Evolutionary conservation across 345 rosid species (phyloP), one percentile per base, ranked within the genome.

Genomic region (Clarkia xantiana): DNA sequence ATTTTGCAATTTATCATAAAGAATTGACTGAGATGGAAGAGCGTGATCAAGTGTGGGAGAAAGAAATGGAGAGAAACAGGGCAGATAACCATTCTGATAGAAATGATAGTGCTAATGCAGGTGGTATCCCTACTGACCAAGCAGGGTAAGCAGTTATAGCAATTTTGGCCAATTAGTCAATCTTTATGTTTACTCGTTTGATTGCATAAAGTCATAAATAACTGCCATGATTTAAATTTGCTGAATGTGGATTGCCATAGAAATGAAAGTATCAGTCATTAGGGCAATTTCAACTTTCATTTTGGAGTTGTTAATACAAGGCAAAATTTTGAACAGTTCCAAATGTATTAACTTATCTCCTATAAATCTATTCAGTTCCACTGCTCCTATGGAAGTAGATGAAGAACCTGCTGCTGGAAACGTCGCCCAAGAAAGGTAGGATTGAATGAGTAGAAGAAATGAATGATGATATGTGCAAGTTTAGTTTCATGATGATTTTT

Each of bases 1-100:
- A 91, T 69, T 91, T 91, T 69, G 98, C 98, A 22, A 86, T 86
- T 66, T 91, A 91, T 64, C 98, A 91, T 59, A 80, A 78, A 77
- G 98, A 91, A 62, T 61, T 91, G 68, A 78, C 85, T 14, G 96
- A 91, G 50, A 91, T 91, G 98, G 98, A 86, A 44, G 90, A 80
- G 42, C 87, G 98, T 8, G 98, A 91, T 64, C 77, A 81, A 67
- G 85, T 76, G 66, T 62, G 81, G 63, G 79, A 67, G 61, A 76
- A 71, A 66, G 98, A 91, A 69, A 62, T 54, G 45, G 87, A 67
- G 54, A 76, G 70, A 58, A 76, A 76, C 53, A 60, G 46, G 47
- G 70, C 78, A 46, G 82, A 66, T 47, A 68, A 25, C 42, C 62
- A 29, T 56, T 44, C 71, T 13, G 45, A 5, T 43, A 50, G 72